Base-by-base conservation (phyloP, 2,329 filamentous ascomycete genomes). In the Epichloe gansuensis region DNA sequence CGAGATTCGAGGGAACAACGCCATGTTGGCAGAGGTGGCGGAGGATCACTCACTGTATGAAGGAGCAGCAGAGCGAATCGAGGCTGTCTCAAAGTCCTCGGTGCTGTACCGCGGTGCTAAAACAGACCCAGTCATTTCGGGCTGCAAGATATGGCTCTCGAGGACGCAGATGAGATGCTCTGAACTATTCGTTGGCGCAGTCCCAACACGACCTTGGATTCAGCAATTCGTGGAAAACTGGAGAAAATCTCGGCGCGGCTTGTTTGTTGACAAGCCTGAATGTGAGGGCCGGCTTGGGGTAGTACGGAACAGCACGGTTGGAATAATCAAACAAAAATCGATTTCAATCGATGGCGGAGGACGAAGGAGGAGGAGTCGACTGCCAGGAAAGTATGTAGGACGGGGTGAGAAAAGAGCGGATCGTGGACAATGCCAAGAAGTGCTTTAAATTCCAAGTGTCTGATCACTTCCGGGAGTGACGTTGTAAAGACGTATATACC, bases 61-160 rank as follows among this genome's bases (percentile, higher is more conserved):
- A 42, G 83, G 83, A n/a, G 82, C 82, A 7, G 76, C 76, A 17
- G 82, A 86, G 59, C 73, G 80, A 56, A 86, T 77, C 9, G 83
- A 86, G 6, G 78, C 75, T 23, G 82, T 84, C 60, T 86, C 83
- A 54, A 83, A 80, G 63, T 86, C 82, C 55, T 80, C 76, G 5
- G 68, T 60, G 58, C 63, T 66, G 53, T 69, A 70, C 46, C 67
- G 66, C 52, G 67, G 61, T 23, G 63, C 60, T 49, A 60, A 58
- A 50, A 65, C 54, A 23, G 61, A 57, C 43, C 58, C 66, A 35
- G 63, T 65, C 65, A 67, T 68, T 54, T 59, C 61, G 62, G 58
- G 45, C 50, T 44, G 51, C 51, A 39, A 50, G 31, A 51, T 48
- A 31, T 42, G 6, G 6, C 9, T 25, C 5, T 35, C 15, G 2